Conservation (phyloP, 805 yeast species). For the Kazachstania bromeliacearum region DNA sequence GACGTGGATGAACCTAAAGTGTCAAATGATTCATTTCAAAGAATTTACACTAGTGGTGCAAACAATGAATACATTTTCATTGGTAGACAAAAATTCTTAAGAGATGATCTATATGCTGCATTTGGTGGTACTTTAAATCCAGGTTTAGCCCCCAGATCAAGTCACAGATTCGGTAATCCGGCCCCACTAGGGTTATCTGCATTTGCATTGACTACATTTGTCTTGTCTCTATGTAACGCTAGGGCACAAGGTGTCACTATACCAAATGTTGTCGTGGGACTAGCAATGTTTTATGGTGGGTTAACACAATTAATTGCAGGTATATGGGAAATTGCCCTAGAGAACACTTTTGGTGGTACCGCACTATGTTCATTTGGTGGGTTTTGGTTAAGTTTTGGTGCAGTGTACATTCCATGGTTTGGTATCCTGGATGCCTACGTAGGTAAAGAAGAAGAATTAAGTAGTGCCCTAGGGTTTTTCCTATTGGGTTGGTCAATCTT, state of each 20-base stretch:
- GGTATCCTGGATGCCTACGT: slow-evolving; percentile 48
- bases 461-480: slow-evolving; percentile 49
- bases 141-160: slow-evolving; percentile 47
- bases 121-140: slow-evolving; percentile 81
- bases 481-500: slow-evolving; percentile 55
- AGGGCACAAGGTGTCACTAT: slow-evolving; percentile 41
- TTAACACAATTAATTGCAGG: slow-evolving; percentile 51
- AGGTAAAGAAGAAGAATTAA: slow-evolving; percentile 29
- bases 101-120: slow-evolving; percentile 49
- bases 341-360: slow-evolving; percentile 59
- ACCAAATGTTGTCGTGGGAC: slow-evolving; percentile 47
- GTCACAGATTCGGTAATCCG: slow-evolving; percentile 53
- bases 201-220: slow-evolving; percentile 55
- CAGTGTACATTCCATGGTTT: slow-evolving; percentile 48
- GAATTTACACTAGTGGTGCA: slow-evolving; percentile 31
- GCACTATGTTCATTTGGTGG: slow-evolving; percentile 58
- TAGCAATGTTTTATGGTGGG: slow-evolving; percentile 59
- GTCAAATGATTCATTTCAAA: slow-evolving; percentile 10
- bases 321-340: slow-evolving; percentile 54
- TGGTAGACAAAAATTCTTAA: slow-evolving; percentile 62
- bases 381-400: slow-evolving; percentile 59
- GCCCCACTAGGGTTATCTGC: slow-evolving; percentile 56
- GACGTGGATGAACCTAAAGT: slow-evolving; percentile 3
- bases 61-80: slow-evolving; percentile 60
- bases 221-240: slow-evolving; percentile 45